Evolutionary conservation across 2,329 filamentous ascomycete genomes (phyloP).

Genomic region (Claviceps arundinis): DNA sequence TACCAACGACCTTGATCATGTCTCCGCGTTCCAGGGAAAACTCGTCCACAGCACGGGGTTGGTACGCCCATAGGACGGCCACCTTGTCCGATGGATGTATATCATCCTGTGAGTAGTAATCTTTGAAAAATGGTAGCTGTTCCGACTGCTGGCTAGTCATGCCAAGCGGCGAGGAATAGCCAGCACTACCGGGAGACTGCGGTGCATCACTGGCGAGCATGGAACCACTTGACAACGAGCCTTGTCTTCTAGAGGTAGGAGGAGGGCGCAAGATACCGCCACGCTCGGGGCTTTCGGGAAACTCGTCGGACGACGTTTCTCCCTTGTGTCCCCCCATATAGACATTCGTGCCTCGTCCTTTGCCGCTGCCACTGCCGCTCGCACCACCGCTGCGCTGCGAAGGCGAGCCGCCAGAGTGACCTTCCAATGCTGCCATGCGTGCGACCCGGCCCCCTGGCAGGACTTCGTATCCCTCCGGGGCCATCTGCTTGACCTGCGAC

Average conservation of each 20-base stretch:
- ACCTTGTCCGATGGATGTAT: constrained; percentile 87
- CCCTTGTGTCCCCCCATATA: constrained; percentile 31
- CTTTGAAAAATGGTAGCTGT: constrained; percentile 91
- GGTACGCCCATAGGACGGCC: constrained; percentile 89
- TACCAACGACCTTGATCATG: constrained; percentile 95
- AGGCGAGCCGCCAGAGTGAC: constrained; percentile 50
- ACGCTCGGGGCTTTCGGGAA: constrained; percentile 55
- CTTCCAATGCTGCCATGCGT: constrained; percentile 88
- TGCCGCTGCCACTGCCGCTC: constrained; percentile 30
- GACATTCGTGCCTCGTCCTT: constrained; percentile 25
- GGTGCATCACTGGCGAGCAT: constrained; percentile 56
- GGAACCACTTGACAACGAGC: constrained; percentile 81
- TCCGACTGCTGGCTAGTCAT: constrained; percentile 84
- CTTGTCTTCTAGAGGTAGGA: constrained; percentile 55
- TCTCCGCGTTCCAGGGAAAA: constrained; percentile 88
- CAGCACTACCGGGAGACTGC: constrained; percentile 60
- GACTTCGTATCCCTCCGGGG: constrained; percentile 52
- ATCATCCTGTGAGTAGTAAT: constrained; percentile 96
- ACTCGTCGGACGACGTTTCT: constrained; percentile 59
- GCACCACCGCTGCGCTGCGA: constrained; percentile 32
- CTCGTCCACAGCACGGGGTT: constrained; percentile 84
- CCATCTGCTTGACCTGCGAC: constrained; percentile 22
- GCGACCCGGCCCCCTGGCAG: constrained; percentile 82
- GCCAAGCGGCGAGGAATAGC: constrained; percentile 73
- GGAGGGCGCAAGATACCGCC: constrained; percentile 43